Conservation (phyloP, 495 filamentous ascomycete species). For the Aspergillus kassunensis region DNA sequence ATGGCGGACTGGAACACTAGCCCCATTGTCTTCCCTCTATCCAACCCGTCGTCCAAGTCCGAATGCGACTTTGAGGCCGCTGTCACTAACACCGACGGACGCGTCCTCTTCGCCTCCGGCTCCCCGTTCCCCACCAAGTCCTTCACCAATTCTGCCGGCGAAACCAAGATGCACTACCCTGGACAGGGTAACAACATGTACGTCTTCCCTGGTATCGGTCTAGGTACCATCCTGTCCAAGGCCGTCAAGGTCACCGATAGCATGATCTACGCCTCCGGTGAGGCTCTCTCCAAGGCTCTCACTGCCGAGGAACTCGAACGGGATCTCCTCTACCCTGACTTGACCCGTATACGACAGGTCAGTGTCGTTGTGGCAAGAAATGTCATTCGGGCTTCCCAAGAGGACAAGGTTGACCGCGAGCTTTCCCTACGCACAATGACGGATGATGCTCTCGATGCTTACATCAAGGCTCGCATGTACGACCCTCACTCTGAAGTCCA, state of each 20-base stretch:
- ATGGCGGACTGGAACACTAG: constrained; percentile 77
- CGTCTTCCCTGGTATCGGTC: constrained; percentile 94
- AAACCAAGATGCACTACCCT: constrained; percentile 69
- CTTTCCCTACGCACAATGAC: constrained; percentile 61
- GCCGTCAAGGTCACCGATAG: constrained; percentile 83
- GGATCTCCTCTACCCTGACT: constrained; percentile 88
- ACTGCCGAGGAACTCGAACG: constrained; percentile 74
- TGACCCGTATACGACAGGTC: constrained; percentile 87
- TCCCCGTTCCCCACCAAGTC: constrained; percentile 80
- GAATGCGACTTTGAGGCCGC: constrained; percentile 96
- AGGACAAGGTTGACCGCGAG: constrained; percentile 79
- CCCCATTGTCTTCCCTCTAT: constrained; percentile 90
- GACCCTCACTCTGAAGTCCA: constrained; percentile 66
- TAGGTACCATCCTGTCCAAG: constrained; percentile 91
- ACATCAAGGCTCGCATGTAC: constrained; percentile 79
- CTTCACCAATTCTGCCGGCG: constrained; percentile 54
- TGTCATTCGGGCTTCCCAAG: constrained; percentile 88
- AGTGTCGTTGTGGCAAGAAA: constrained; percentile 81
- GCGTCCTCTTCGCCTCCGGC: constrained; percentile 88
- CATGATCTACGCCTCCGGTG: constrained; percentile 90
- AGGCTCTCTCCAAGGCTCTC: constrained; percentile 72
- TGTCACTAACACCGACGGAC: constrained; percentile 82
- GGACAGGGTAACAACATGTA: constrained; percentile 96
- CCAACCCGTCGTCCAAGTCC: constrained; percentile 91
- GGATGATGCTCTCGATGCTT: constrained; percentile 71